Evolutionary conservation across 2,329 filamentous ascomycete species (phyloP).

Genomic region (Pseudocercospora macadamiae): DNA sequence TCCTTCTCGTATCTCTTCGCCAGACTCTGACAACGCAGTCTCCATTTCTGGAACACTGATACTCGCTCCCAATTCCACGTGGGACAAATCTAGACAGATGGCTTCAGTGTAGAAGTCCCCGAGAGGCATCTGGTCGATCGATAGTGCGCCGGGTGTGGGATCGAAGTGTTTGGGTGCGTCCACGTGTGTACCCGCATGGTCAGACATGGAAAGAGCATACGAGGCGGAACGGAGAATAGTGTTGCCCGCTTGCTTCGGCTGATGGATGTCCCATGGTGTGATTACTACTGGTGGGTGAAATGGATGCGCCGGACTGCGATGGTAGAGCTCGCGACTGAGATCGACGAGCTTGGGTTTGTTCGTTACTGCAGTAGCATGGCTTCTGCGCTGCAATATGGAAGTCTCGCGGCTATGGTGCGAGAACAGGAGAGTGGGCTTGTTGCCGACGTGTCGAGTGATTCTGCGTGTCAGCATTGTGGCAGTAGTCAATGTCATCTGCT

Average conservation of each 20-base stretch:
- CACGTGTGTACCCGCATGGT: constrained; percentile 36
- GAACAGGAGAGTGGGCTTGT: not conserved
- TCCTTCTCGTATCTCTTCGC: constrained; percentile 30
- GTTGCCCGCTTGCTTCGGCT: constrained; percentile 33
- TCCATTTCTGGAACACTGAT: constrained; percentile 32
- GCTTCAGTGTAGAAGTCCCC: constrained; percentile 35
- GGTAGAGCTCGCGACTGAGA: constrained; percentile 32
- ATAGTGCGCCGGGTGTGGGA: constrained; percentile 28
- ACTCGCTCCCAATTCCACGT: constrained; percentile 30
- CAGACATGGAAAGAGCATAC: constrained; percentile 32
- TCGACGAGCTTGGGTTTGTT: constrained; percentile 31
- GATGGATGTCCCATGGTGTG: constrained; percentile 35
- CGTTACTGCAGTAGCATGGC: constrained; percentile 2
- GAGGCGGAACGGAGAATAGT: constrained; percentile 32
- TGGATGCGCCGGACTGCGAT: constrained; percentile 33
- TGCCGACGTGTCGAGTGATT: not conserved
- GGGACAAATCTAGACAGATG: constrained; percentile 33
- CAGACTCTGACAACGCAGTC: constrained; percentile 25
- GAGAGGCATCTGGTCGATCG: constrained; percentile 34
- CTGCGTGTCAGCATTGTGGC: not conserved
- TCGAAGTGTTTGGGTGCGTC: constrained; percentile 37
- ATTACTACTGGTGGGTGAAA: constrained; percentile 32
- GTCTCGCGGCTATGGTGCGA: not conserved
- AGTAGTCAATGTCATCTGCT: too few relatives aligned
- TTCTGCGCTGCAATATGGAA: not conserved